Evolutionary conservation across 805 yeast genomes (phyloP), one percentile per base, ranked within the genome.

Genomic region (Grigorovia humatica): DNA sequence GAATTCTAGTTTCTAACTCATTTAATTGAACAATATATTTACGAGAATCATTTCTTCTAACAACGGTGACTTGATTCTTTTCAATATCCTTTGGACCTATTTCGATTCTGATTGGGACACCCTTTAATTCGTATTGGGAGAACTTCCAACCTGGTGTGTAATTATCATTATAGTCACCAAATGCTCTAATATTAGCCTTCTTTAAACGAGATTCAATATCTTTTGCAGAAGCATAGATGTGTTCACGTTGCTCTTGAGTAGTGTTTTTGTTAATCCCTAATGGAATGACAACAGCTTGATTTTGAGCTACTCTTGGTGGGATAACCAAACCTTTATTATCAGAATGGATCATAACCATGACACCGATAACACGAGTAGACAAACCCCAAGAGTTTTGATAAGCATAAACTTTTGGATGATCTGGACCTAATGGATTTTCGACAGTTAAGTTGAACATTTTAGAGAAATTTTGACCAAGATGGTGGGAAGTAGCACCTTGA

Each of bases 341-440:
- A 41, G 97, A 89, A 70, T 93, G 99, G 54, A 89, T 81, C 99
- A 93, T 93, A 54, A 88, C 89, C 98, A 93, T 93, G 60, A 95
- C 99, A 78, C 99, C 99, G 68, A 93, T 90, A 58, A 86, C 93
- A 74, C 99, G 88, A 54, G 99, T 93, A 48, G 97, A 90, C 62
- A 93, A 75, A 74, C 99, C 99, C 99, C 99, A 93, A 12, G 97
- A 90, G 77, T 95, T 93, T 76, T 93, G 99, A 81, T 83, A 88
- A 38, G 93, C 96, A 62, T 75, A 81, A 48, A 90, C 74, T 74
- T 88, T 86, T 65, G 93, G 95, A 67, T 85, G 82, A 55, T 87
- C 95, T 19, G 84, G 66, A 49, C 96, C 96, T 54, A 85, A 85
- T 59, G 99, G 99, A 70, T 88, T 87, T 74, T 93, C 99, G 49